Percentiles rank a stretch among this genome's conserved stretches.
These are phyloP conservation scores for Lentinula sp. DNA, from an alignment of 768 basidiomycete species.

Conservation along the genomic window DNA sequence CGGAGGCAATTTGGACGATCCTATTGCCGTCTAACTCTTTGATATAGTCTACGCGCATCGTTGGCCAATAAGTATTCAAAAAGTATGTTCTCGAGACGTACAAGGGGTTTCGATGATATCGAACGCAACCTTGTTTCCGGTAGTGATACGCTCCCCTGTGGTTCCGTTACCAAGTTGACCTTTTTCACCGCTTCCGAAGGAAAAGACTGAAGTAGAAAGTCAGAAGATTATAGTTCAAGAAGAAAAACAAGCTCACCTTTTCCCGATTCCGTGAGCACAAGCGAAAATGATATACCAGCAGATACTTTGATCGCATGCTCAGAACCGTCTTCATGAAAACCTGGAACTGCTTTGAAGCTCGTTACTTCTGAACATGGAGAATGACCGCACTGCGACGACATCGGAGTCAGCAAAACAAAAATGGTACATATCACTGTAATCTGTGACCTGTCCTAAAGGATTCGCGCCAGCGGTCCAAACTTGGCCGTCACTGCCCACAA, in stretches of 20 bases:
- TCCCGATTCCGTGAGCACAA: conserved; percentile 79
- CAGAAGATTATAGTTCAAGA: neutral
- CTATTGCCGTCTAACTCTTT: conserved; percentile 71
- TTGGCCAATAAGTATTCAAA: neutral
- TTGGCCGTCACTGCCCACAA: conserved; percentile 76
- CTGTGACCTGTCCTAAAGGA: conserved; percentile 68
- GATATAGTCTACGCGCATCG: conserved; percentile 10
- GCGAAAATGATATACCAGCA: conserved; percentile 80
- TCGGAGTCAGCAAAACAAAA: neutral
- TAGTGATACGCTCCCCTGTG: conserved; percentile 87
- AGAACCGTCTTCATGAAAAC: conserved; percentile 50
- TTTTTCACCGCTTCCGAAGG: conserved; percentile 87
- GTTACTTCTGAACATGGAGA: conserved; percentile 56
- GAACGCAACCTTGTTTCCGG: conserved; percentile 78
- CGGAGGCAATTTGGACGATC: conserved; percentile 78
- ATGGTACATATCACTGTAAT: neutral
- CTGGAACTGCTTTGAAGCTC: conserved; percentile 57
- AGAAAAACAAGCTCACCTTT: conserved; percentile 39
- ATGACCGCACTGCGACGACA: conserved; percentile 59
- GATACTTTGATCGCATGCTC: conserved; percentile 68
- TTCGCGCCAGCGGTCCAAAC: conserved; percentile 87
- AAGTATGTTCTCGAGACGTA: neutral
- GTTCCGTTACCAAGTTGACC: conserved; percentile 92
- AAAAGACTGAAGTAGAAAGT: conserved; percentile 50
- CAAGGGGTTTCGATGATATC: conserved; percentile 72